Evolutionary conservation across 768 basidiomycete species (phyloP), one percentile per base, ranked within the genome.

Genomic region (Suillus americanus): DNA sequence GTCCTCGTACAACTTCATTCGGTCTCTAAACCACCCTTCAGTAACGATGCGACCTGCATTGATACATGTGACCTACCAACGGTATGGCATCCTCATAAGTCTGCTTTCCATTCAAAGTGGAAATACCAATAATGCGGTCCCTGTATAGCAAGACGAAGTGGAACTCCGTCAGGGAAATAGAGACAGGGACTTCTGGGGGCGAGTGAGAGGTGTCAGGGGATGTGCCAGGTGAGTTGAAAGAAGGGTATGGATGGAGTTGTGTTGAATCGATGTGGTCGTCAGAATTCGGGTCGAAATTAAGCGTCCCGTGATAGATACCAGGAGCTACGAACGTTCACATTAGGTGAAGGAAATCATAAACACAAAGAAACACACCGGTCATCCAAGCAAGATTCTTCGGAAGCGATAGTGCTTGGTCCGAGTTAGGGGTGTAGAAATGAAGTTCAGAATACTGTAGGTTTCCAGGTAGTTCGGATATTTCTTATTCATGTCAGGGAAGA

Each of bases 381-480:
- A 97, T 83, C 97, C 97, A 98, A 5, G 94, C 97, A 68, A 97
- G 79, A 30, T 81, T 82, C 70, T 83, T 89, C 1, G 95, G 91
- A 37, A 91, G 73, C 16, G 89, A 89, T 40, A 86, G 78, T 23
- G 85, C 85, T 77, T 91, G 87, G 68, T 86, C 86, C 23, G 91
- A 80, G 73, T 89, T 86, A 0, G 85, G 84, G 9, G 89, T 89
- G 72, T 84, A 96, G 67, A 94, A 89, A 65, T 92, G 89, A 28
- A 99, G 80, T 71, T 95, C 90, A 4, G 94, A 95, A 66, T 86
- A 79, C 61, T 86, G 82, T 63, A 86, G 75, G 64, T 89, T 83
- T 59, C 96, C 93, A 20, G 95, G 95, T 8, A 99, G 81, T 74
- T 98, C 97, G 38, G 94, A 84, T 66, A 96, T 94, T 79, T 94